phyloP scores from a whole-genome alignment of 371 early-diverging fungal species.

The Mucor mucedo region DNA sequence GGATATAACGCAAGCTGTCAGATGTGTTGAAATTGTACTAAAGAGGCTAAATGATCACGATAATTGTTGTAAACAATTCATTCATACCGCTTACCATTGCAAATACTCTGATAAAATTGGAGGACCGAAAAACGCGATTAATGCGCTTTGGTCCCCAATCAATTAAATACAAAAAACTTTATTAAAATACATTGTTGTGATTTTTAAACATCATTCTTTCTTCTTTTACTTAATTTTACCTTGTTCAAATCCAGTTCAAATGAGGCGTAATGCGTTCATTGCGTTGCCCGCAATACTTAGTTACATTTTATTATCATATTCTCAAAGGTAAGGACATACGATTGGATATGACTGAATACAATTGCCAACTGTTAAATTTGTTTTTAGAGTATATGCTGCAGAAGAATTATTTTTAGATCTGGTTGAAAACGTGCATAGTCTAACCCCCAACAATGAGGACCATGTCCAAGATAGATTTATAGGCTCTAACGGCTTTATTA shows the following conservation, averaged over 20 bases:
- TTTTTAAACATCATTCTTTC: background rate
- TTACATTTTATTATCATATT: background rate
- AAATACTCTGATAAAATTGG: constrained; percentile 29
- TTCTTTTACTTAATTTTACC: background rate
- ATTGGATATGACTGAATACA: too few species aligned
- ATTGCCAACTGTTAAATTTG: too few species aligned
- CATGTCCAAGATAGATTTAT: too few species aligned
- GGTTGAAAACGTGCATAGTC: background rate
- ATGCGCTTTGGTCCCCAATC: constrained; percentile 28
- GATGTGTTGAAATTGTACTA: constrained; percentile 30
- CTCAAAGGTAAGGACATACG: background rate
- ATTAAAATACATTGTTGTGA: too few species aligned
- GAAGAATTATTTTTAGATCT: background rate
- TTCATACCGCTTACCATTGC: constrained; percentile 26
- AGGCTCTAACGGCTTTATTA: background rate
- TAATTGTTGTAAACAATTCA: constrained; percentile 21
- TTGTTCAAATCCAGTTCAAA: background rate
- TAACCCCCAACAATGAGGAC: background rate
- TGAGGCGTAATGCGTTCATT: background rate
- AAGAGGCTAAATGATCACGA: constrained; percentile 15
- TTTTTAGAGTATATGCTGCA: background rate
- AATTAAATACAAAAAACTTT: background rate
- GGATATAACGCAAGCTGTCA: constrained; percentile 40
- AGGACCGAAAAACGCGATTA: constrained; percentile 39
- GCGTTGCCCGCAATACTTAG: background rate